Evolutionary conservation across 177 flowering plant species (phyloP).

Genomic region (Vitis hybrid): DNA sequence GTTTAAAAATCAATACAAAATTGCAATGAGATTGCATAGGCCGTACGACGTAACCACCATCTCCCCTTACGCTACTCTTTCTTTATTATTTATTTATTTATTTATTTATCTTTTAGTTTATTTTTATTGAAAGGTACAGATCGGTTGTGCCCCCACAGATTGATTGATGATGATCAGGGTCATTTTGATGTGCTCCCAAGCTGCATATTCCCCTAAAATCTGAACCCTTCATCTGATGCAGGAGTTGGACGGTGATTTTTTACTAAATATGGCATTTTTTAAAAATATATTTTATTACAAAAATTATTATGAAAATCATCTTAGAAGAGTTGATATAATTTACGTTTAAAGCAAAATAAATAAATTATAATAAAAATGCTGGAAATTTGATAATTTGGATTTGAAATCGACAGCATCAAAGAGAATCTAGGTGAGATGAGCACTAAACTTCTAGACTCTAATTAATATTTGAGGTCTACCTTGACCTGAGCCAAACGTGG

Average conservation of each 20-base stretch:
- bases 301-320: too few species aligned
- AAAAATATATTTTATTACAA: too few species aligned
- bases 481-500: too few species aligned
- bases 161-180: neutral
- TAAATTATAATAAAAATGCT: too few species aligned
- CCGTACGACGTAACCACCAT: conserved; percentile 17
- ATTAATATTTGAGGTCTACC: too few species aligned
- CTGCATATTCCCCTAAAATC: neutral
- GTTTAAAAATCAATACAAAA: neutral
- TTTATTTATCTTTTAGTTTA: neutral
- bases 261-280: too few species aligned
- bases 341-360: too few species aligned
- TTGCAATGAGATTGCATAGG: conserved; percentile 8
- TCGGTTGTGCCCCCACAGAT: neutral
- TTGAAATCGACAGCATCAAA: too few species aligned
- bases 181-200: neutral
- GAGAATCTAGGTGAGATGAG: too few species aligned
- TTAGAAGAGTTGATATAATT: too few species aligned
- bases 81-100: neutral
- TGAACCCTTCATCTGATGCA: neutral
- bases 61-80: conserved; percentile 14
- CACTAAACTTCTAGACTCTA: too few species aligned
- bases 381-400: too few species aligned
- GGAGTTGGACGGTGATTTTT: neutral
- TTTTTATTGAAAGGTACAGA: neutral